These are phyloP conservation scores for Jaltomata sinuosa DNA, from an alignment of 257 asterid species.

Conservation along the genomic window DNA sequence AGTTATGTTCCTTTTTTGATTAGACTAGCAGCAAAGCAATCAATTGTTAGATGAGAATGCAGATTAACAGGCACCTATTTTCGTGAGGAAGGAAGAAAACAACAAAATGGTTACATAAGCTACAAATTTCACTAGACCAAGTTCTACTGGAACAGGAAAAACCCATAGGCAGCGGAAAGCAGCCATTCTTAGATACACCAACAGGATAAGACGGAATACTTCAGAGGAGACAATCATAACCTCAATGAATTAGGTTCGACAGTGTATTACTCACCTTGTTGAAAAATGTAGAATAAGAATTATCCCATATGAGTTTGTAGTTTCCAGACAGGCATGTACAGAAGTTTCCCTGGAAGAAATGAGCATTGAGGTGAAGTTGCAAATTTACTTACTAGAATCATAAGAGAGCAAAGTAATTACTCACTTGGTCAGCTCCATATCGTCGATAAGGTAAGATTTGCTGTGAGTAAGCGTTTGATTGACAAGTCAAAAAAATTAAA, in stretches of 20 bases:
- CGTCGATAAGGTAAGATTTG: conserved; percentile 87
- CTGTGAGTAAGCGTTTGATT: conserved; percentile 24
- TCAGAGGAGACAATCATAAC: background rate
- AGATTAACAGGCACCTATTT: background rate
- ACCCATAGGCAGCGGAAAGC: background rate
- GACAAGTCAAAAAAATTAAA: conserved; percentile 1
- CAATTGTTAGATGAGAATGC: background rate
- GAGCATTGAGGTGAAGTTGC: background rate
- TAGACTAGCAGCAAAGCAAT: background rate
- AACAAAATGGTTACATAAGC: background rate
- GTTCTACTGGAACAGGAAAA: background rate
- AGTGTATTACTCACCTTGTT: conserved; percentile 48
- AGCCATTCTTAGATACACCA: background rate
- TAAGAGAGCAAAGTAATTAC: conserved; percentile 10
- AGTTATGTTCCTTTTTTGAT: background rate
- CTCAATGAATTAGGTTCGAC: background rate
- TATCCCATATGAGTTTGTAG: conserved; percentile 96
- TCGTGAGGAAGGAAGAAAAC: background rate
- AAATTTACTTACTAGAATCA: background rate
- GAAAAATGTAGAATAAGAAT: conserved; percentile 78
- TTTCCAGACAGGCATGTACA: conserved; percentile 73
- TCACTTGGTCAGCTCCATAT: conserved; percentile 85
- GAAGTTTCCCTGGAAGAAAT: conserved; percentile 72
- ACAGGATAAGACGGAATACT: background rate
- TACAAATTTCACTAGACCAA: background rate